phyloP scores from a whole-genome alignment of 768 basidiomycete species.

The Lentinula aciculospora region DNA sequence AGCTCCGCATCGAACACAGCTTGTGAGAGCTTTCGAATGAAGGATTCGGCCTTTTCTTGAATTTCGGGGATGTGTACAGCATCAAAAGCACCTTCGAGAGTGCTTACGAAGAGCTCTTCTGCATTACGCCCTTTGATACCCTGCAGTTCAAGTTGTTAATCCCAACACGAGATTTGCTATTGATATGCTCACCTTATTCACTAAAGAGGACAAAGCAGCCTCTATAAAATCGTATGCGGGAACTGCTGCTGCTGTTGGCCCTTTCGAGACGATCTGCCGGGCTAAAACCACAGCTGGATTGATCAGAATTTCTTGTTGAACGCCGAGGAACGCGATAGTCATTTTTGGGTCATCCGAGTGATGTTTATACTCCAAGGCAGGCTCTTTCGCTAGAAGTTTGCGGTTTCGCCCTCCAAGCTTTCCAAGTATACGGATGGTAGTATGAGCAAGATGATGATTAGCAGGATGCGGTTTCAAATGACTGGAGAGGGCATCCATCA shows the following conservation, averaged over 20 bases:
- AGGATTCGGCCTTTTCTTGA: slow-evolving; percentile 62
- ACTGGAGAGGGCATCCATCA: slow-evolving; percentile 92
- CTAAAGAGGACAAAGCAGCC: slow-evolving; percentile 58
- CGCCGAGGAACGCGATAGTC: slow-evolving; percentile 69
- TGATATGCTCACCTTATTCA: slow-evolving; percentile 59
- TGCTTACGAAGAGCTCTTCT: slow-evolving; percentile 64
- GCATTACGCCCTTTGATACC: slow-evolving; percentile 68
- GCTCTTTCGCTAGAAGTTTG: slow-evolving; percentile 76
- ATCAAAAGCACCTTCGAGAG: slow-evolving; percentile 75
- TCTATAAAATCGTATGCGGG: slow-evolving; percentile 70
- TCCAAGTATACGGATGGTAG: slow-evolving; percentile 92
- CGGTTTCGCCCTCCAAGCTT: slow-evolving; percentile 95
- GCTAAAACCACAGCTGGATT: slow-evolving; percentile 64
- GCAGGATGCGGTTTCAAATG: slow-evolving; percentile 87
- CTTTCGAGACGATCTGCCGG: slow-evolving; percentile 50
- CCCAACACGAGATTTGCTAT: neutral
- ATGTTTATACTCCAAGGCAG: slow-evolving; percentile 63
- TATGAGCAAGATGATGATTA: slow-evolving; percentile 86
- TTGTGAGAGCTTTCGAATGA: slow-evolving; percentile 62
- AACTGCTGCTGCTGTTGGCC: slow-evolving; percentile 40
- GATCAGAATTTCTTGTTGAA: slow-evolving; percentile 57
- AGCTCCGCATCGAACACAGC: slow-evolving; percentile 75
- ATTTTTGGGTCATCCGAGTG: slow-evolving; percentile 68
- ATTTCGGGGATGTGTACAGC: slow-evolving; percentile 67
- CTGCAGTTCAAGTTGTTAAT: slow-evolving; percentile 28